Conservation (phyloP, 2,329 filamentous ascomycete genomes). For the Colletotrichum sp. region DNA sequence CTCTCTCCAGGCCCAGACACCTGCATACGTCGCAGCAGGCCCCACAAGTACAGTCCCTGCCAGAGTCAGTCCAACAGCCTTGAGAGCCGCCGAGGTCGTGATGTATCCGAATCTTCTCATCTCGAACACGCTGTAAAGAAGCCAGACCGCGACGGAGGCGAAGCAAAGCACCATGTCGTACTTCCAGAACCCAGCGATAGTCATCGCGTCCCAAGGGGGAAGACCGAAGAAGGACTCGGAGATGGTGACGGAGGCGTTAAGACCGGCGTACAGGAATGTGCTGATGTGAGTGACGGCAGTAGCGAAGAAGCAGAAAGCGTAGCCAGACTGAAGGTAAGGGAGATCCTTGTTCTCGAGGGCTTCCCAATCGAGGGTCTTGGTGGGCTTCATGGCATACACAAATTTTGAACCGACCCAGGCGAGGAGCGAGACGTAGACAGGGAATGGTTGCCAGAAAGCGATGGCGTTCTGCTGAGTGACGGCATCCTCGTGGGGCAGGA, state of each 20-base stretch:
- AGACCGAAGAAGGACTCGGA: background rate
- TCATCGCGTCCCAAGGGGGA: background rate
- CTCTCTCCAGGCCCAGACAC: constrained; percentile 29
- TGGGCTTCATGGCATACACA: background rate
- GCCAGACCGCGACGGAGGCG: background rate
- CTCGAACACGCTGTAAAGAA: constrained; percentile 26
- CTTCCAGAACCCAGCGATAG: background rate
- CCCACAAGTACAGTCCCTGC: constrained; percentile 22
- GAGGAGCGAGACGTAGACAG: background rate
- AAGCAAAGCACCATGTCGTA: constrained; percentile 1
- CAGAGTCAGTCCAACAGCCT: background rate
- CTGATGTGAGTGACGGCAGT: background rate
- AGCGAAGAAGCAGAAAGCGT: background rate
- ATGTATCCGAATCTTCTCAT: constrained; percentile 26
- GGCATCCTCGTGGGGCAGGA: background rate
- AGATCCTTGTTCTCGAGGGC: background rate
- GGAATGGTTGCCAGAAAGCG: constrained; percentile 10
- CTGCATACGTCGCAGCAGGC: constrained; percentile 25
- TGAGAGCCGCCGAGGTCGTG: constrained; percentile 7
- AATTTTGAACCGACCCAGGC: background rate
- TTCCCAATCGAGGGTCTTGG: background rate
- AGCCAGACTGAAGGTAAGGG: background rate
- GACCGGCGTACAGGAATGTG: background rate
- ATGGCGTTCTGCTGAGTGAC: constrained; percentile 4
- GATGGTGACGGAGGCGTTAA: background rate